These are phyloP conservation scores for Saussurea involucrata DNA, from an alignment of 129 eudicot genomes.

Conservation along the genomic window DNA sequence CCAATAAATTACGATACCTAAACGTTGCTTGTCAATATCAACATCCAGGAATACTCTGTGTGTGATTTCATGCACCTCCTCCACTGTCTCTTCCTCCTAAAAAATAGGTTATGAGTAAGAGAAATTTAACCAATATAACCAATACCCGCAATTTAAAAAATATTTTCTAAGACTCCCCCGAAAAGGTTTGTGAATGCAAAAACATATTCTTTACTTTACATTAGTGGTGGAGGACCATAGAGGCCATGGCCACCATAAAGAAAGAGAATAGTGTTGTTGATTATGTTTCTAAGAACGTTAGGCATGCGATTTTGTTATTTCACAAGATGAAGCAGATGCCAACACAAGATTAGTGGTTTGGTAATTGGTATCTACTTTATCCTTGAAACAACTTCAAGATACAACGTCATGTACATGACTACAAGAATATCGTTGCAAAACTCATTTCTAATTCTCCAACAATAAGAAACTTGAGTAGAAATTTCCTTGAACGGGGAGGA, in stretches of 20 bases:
- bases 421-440: background rate
- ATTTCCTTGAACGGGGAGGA: background rate
- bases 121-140: background rate
- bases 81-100: slow-evolving; percentile 59
- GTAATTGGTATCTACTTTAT: no score
- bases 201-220: background rate
- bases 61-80: slow-evolving; percentile 69
- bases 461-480: background rate
- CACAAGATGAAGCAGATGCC: no score
- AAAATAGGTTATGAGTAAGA: background rate
- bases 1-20: slow-evolving; percentile 53
- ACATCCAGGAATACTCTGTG: slow-evolving; percentile 86
- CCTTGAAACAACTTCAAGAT: no score
- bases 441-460: background rate
- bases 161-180: background rate
- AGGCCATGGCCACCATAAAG: no score
- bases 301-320: no score
- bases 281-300: no score
- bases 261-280: no score
- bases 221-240: no score
- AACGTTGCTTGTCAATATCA: slow-evolving; percentile 89
- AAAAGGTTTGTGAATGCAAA: background rate
- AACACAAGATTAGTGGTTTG: no score
- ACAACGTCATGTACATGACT: background rate
- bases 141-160: background rate